Base-by-base conservation (phyloP, 805 yeast genomes). In the Suhomyces xylopsoci region DNA sequence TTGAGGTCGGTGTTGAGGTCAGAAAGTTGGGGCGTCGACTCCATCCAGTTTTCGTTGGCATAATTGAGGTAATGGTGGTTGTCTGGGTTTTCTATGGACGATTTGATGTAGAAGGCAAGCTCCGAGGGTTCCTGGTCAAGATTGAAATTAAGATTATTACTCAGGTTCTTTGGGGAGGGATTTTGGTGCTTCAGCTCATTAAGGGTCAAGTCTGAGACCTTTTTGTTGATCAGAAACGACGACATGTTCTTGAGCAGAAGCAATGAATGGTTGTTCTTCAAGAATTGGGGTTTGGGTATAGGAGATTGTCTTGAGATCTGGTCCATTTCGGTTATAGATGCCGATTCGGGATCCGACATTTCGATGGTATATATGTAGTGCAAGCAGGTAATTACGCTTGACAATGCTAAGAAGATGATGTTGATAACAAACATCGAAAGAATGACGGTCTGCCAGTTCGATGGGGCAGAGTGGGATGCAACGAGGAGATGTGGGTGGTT, bases 31-130 rank as follows among this genome's bases (percentile, higher is more conserved):
- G 54, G 48, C 2, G 56, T 52, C 7, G 62, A 54, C 44, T 56
- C 63, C 66, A 63, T 63, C 66, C 66, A 63, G 49, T 63, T 63
- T 5, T 42, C 48, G 8, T 48, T 41, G 14, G 48, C 52, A 45
- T 55, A 59, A 17, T 47, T 42, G 8, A 55, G 34, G 44, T 52
- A 54, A 6, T 58, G 26, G 44, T 48, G 28, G n/a, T 40, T 48
- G 12, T 43, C 40, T 12, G 34, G 48, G n/a, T 41, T 41, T 20
- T 58, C 57, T 30, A 48, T 20, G 34, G 48, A 47, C 10, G 36
- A 28, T 12, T 47, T 51, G 45, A 51, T 47, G 45, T 43, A 51
- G 48, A 17, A 47, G 19, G 51, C 51, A 22, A 47, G 44, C 17
- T 51, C 51, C 2, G 54, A 17, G 7, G 54, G 49, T 25, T 51